Evolutionary conservation across 73 alveolate species (phyloP).

Genomic region (Blepharisma stoltei): DNA sequence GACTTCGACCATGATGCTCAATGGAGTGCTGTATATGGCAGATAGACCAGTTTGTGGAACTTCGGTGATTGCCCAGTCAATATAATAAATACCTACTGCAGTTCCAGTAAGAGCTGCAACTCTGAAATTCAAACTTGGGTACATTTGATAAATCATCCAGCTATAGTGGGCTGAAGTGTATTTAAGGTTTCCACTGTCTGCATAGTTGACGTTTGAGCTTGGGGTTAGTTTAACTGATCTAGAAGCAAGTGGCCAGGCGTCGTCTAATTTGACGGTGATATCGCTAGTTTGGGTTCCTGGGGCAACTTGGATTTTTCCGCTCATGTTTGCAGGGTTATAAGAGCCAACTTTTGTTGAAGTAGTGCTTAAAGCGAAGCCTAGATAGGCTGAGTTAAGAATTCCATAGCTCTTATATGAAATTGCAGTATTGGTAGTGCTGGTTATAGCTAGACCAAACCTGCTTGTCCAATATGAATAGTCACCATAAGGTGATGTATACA

Average conservation of each 20-base stretch:
- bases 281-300: background rate
- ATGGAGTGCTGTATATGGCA: background rate
- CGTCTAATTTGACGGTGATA: background rate
- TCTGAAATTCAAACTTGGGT: background rate
- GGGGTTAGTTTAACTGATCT: background rate
- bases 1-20: background rate
- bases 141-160: background rate
- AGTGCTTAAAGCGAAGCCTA: background rate
- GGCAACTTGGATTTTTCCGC: background rate
- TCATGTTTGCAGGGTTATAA: background rate
- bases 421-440: background rate
- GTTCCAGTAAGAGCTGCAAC: background rate
- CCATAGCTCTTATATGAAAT: background rate
- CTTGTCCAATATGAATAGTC: conserved; percentile 17
- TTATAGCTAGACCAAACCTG: background rate
- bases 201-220: background rate
- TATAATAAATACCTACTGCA: background rate
- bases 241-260: too few relatives aligned
- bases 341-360: background rate
- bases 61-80: conserved; percentile 3
- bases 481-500: background rate
- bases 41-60: background rate
- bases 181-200: background rate
- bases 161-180: background rate
- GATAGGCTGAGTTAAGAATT: background rate